Evolutionary conservation across 179 eudicot genomes (phyloP), one percentile per base, ranked within the genome.

Genomic region (Silene noctiflora): DNA sequence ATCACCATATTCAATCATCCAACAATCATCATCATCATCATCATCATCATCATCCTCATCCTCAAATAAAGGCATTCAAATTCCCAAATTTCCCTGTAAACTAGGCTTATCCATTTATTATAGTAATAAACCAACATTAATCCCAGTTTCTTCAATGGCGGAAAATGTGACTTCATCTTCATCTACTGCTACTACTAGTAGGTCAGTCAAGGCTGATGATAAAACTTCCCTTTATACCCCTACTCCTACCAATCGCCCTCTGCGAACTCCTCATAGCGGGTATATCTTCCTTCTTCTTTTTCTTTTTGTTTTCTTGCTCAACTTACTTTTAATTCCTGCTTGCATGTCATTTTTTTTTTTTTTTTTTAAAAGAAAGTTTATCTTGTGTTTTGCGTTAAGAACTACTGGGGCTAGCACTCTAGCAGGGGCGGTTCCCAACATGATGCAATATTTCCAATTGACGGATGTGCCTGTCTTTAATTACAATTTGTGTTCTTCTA

Each of bases 241-340:
- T n/a, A 89, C 93, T 5, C 89, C 85, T 60, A 64, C 80, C 9
- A 77, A 85, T 75, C 80, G 90, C 29, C 75, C 66, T 35, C 88
- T 89, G 48, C 83, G 92, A n/a, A 85, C 90, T 79, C 90, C 91
- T 76, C 94, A 90, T 81, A 88, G 91, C 78, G 94, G 94, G 94
- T 90, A 85, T 85, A 60, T 14, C 13, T 71, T 39, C 6, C 6
- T 16, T 22, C 33, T 25, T 29, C 72, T 27, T 53, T 13, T 67
- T 33, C 39, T 0, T 59, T 27, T 1, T 2, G 21, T 27, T 44
- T 68, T 35, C 4, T 66, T 4, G n/a, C 4, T 51, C 56, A 51
- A 12, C 16, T 3, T 51, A 1, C 17, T 11, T 11, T 51, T 51
- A 46, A 10, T 31, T 31, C 35, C 42, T 35, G 42, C 42, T 31